Conservation (phyloP, 2,329 filamentous ascomycete species). For the Neonectria ditissima region DNA sequence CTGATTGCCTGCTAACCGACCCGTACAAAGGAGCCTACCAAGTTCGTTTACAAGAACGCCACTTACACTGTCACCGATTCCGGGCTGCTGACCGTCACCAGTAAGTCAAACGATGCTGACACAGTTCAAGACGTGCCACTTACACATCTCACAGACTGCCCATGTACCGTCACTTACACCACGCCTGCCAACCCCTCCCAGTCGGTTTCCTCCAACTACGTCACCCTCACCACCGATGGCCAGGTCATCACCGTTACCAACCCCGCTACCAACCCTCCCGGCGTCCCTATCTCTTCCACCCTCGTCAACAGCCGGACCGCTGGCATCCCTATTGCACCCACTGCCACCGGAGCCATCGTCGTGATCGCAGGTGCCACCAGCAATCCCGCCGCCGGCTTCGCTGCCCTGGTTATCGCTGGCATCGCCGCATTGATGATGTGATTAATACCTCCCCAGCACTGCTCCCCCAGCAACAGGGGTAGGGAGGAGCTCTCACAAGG, state of each 20-base stretch:
- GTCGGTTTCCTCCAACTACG: conserved; percentile 15
- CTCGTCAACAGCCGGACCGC: conserved; percentile 30
- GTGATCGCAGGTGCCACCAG: conserved; percentile 55
- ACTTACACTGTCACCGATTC: conserved; percentile 58
- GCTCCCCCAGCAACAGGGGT: no score
- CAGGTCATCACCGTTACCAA: conserved; percentile 14
- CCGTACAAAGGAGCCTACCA: conserved; percentile 42
- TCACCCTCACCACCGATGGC: conserved; percentile 11
- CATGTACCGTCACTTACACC: conserved; percentile 56
- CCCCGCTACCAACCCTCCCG: conserved; percentile 21
- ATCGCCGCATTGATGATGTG: conserved; percentile 54
- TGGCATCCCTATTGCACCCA: conserved; percentile 35
- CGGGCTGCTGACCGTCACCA: conserved; percentile 59
- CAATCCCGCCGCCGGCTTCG: conserved; percentile 50
- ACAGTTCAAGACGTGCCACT: conserved; percentile 28
- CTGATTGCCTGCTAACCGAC: background rate
- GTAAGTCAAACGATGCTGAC: conserved; percentile 45
- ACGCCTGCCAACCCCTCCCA: conserved; percentile 11
- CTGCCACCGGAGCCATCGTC: conserved; percentile 33
- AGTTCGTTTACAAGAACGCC: conserved; percentile 54
- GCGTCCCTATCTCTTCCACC: conserved; percentile 1
- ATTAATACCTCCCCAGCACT: conserved; percentile 14
- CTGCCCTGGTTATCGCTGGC: conserved; percentile 54
- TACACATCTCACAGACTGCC: conserved; percentile 55
- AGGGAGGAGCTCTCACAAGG: no score